Percentiles rank a stretch among this genome's conserved stretches.
These are phyloP conservation scores for Tetrahymena elliotti DNA, from an alignment of 73 alveolate genomes.

Conservation along the genomic window DNA sequence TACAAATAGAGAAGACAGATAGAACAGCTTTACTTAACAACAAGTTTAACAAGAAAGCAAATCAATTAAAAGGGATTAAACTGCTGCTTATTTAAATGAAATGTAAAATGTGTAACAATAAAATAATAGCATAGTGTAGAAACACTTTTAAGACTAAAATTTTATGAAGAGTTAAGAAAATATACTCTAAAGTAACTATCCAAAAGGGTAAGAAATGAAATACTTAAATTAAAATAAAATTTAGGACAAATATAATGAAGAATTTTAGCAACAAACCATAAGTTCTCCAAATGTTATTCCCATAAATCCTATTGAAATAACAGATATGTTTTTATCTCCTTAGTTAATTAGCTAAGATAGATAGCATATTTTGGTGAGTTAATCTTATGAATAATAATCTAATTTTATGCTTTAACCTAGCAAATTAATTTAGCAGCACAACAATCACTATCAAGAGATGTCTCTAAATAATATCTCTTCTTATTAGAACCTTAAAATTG, in stretches of 20 bases:
- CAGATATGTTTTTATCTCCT: not conserved
- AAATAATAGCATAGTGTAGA: no score
- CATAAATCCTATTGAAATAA: not conserved
- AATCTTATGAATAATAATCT: not conserved
- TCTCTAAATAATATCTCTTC: not conserved
- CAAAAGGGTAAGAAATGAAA: not conserved
- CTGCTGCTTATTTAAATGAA: no score
- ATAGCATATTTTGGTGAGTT: not conserved
- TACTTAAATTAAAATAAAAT: no score
- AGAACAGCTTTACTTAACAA: no score
- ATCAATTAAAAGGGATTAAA: no score
- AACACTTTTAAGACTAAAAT: not conserved
- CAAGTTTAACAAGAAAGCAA: no score
- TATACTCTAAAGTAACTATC: not conserved
- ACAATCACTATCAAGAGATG: not conserved
- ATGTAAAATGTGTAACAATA: no score
- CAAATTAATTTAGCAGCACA: not conserved
- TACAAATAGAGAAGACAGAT: not conserved
- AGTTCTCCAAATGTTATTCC: not conserved
- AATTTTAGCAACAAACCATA: no score
- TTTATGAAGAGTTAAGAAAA: not conserved
- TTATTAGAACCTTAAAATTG: no score
- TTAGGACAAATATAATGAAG: not conserved
- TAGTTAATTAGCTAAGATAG: not conserved
- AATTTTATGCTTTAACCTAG: not conserved